Evolutionary conservation across 768 basidiomycete species (phyloP).

Genomic region (Lactarius sanguifluus): DNA sequence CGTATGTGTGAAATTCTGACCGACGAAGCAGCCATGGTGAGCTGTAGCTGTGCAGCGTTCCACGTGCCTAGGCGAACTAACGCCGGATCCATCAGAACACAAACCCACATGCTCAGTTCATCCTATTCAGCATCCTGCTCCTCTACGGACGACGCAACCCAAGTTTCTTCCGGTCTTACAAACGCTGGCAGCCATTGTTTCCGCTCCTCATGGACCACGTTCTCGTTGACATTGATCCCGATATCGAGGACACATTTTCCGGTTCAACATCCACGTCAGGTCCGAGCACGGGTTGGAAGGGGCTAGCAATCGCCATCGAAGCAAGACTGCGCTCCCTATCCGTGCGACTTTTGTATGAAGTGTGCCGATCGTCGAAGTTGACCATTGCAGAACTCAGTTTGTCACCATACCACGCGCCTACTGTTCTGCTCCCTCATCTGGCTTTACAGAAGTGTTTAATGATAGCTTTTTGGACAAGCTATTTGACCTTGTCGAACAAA

Average conservation of each 20-base stretch:
- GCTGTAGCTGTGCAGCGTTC: conserved; percentile 28
- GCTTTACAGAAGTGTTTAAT: conserved; percentile 64
- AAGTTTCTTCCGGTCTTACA: conserved; percentile 72
- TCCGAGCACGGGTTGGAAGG: conserved; percentile 32
- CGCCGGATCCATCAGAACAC: conserved; percentile 54
- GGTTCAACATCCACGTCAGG: conserved; percentile 41
- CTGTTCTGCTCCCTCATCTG: not conserved
- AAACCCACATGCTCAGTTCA: conserved; percentile 80
- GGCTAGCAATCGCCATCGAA: conserved; percentile 68
- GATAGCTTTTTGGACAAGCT: conserved; percentile 85
- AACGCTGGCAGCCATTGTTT: conserved; percentile 80
- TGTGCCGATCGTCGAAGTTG: conserved; percentile 87
- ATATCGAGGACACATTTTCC: conserved; percentile 51
- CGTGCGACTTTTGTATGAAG: conserved; percentile 82
- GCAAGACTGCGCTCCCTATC: conserved; percentile 73
- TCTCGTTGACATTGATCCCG: conserved; percentile 76
- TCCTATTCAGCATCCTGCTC: conserved; percentile 76
- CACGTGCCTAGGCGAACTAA: conserved; percentile 5
- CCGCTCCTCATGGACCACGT: conserved; percentile 86
- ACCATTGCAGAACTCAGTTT: conserved; percentile 74
- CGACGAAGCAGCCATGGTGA: conserved; percentile 64
- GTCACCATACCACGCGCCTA: conserved; percentile 33
- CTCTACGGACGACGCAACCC: conserved; percentile 68
- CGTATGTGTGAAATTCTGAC: conserved; percentile 83
- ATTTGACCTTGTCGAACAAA: conserved; percentile 93